phyloP scores from a whole-genome alignment of 164 flowering plant species.

The Kalanchoe fedtschenkoi region DNA sequence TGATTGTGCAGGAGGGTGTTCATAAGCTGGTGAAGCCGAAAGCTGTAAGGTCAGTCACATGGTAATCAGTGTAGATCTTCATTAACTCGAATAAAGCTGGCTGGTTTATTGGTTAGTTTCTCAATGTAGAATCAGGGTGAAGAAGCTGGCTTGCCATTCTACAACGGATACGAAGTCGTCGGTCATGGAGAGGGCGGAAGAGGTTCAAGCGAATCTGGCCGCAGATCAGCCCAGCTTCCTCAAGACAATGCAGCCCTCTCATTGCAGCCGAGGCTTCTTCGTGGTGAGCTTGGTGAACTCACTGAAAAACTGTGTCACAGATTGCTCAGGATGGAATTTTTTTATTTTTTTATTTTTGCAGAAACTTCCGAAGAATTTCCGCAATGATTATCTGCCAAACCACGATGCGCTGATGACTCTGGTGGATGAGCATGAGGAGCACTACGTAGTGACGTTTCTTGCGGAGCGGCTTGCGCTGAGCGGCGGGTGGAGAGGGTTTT shows the following conservation, averaged over 20 bases:
- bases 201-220: constrained; percentile 20
- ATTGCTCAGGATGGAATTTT: no score
- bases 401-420: constrained; percentile 21
- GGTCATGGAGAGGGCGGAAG: constrained; percentile 23
- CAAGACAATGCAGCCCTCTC: constrained; percentile 28
- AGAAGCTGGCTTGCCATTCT: not conserved
- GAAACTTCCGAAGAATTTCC: constrained; percentile 6
- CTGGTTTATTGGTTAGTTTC: not conserved
- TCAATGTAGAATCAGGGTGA: not conserved
- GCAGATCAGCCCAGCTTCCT: constrained; percentile 25
- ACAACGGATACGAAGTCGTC: constrained; percentile 3
- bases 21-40: no score
- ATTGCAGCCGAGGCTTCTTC: constrained; percentile 21
- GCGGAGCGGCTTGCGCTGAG: constrained; percentile 35
- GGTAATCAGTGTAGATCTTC: no score
- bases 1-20: no score
- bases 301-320: not conserved
- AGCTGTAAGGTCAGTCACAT: no score
- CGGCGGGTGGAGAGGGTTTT: constrained; percentile 51
- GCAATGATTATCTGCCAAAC: constrained; percentile 21
- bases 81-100: no score
- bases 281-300: not conserved
- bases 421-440: constrained; percentile 32
- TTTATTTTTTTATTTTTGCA: not conserved
- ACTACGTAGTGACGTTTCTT: constrained; percentile 22